Evolutionary conservation across 768 basidiomycete genomes (phyloP).

Genomic region (Russula dissimulans): DNA sequence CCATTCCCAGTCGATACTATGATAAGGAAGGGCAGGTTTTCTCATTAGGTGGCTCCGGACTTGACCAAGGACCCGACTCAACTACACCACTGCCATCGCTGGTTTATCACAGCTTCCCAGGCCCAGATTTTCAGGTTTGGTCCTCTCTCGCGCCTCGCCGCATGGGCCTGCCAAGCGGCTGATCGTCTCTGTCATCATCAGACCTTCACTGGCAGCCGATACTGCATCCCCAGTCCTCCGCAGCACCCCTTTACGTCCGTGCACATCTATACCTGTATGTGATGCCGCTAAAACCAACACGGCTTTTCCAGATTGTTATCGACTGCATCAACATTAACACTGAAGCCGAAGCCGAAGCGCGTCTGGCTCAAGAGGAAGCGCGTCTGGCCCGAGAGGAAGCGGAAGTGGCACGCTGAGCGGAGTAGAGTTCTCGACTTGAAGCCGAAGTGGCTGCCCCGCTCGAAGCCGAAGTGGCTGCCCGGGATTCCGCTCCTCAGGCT

Average conservation of each 20-base stretch:
- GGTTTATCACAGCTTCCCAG: no score
- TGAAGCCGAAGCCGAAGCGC: conserved; percentile 1
- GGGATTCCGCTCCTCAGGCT: background rate
- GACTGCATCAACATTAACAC: background rate
- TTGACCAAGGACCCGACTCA: no score
- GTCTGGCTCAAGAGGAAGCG: background rate
- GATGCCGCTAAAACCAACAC: background rate
- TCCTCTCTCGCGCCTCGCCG: conserved; percentile 7
- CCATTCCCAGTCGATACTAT: no score
- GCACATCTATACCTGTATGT: background rate
- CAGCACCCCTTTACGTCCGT: background rate
- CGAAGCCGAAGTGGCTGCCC: conserved; percentile 7
- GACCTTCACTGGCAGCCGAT: background rate
- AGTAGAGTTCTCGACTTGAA: background rate
- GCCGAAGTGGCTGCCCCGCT: background rate
- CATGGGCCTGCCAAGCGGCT: conserved; percentile 19
- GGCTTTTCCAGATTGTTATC: conserved; percentile 8
- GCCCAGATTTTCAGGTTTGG: no score
- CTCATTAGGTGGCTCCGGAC: no score
- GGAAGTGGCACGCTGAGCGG: background rate
- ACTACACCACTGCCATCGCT: no score
- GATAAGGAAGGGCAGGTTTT: no score
- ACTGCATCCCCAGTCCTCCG: background rate
- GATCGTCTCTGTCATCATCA: background rate
- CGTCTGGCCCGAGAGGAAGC: conserved; percentile 1